Base-by-base conservation (phyloP, 2,329 filamentous ascomycete species). In the Colletotrichum caudatum region DNA sequence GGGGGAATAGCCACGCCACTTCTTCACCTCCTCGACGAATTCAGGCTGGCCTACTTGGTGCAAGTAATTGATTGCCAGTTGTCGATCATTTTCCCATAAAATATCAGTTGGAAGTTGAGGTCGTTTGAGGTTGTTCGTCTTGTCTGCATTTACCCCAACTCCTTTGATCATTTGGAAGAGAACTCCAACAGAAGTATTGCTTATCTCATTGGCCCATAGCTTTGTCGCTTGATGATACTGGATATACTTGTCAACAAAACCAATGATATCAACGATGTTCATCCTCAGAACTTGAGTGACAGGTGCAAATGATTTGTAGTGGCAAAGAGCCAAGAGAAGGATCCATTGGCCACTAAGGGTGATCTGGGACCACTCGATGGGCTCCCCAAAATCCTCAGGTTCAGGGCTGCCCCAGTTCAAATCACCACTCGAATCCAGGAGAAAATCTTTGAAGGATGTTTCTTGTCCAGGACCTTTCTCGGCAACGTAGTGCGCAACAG, bases 51-150 rank as follows among this genome's bases (percentile, higher is more conserved):
- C 64, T 0, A 66, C 37, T 0, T 35, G 46, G 14, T 53, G 41
- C 46, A 80, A 23, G 50, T 77, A 80, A 8, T n/a, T 12, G 1
- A 57, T 23, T 0, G 75, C 78, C 2, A 48, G 59, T 5, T 74
- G 54, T 14, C 76, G 64, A 2, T 77, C 76, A 5, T 73, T 44
- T 1, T 29, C 20, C 4, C 71, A 44, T 1, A 79, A 51, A 1
- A 41, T 20, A 37, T 80, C 78, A 0, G 76, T 79, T 11, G 66
- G 71, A 8, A 80, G 69, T 2, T 5, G 16, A 3, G 78, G 78
- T 0, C 77, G 77, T 20, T 68, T 33, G 12, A 74, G 41, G 20
- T 69, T 48, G 12, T 39, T 26, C 29, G 37, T 23, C 18, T 53
- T 3, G 78, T 62, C 26, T 76, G 59, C 8, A 71, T 53, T 5